A percentile compares a stretch with the other conserved stretches of the same genome.
Evolutionary conservation across 1,139 yeast species (phyloP).

Genomic region (Candida sp.): DNA sequence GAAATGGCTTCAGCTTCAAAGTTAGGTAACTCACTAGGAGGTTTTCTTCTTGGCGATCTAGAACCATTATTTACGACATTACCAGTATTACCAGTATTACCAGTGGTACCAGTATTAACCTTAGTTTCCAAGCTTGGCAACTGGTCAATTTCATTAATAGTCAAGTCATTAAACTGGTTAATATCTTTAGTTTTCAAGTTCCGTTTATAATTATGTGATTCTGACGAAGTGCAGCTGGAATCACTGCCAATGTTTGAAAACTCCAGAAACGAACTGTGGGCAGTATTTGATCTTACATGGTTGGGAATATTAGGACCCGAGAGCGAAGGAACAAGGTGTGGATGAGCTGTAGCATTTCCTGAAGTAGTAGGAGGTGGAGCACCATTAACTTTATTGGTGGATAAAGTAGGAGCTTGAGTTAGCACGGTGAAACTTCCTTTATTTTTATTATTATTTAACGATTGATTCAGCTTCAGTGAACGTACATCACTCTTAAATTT

Average conservation of each 20-base stretch:
- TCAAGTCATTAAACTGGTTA: background rate
- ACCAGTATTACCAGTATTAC: background rate
- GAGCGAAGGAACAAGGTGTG: background rate
- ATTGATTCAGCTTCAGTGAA: background rate
- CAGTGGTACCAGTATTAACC: background rate
- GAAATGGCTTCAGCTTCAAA: background rate
- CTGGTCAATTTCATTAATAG: background rate
- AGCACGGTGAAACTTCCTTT: background rate
- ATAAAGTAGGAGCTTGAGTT: background rate
- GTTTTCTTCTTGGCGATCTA: background rate
- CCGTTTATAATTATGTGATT: background rate
- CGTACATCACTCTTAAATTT: constrained; percentile 2
- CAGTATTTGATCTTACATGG: constrained; percentile 1
- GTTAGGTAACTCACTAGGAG: background rate
- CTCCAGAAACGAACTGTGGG: background rate
- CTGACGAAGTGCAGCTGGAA: constrained; percentile 1
- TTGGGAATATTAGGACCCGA: background rate
- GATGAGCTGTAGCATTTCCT: background rate
- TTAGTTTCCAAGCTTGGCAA: background rate
- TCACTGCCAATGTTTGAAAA: constrained; percentile 2
- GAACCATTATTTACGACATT: background rate
- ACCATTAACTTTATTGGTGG: background rate
- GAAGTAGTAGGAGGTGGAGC: too few relatives aligned
- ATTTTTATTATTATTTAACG: background rate
- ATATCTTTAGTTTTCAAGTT: background rate